Evolutionary conservation across 306 rosid species (phyloP).

Genomic region (Abrus precatorius): DNA sequence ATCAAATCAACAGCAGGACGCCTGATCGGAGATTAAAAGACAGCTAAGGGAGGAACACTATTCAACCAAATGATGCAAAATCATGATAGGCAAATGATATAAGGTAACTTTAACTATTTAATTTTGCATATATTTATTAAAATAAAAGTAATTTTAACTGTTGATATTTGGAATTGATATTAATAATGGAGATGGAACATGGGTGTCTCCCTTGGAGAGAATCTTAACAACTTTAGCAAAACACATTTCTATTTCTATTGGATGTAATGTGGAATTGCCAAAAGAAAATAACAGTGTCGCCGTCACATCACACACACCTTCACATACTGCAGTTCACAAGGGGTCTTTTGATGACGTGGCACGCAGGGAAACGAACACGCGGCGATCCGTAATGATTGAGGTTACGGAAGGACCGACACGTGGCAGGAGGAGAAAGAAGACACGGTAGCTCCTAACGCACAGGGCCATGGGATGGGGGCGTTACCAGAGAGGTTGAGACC

Average conservation of each 20-base stretch:
- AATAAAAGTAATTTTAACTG: no score
- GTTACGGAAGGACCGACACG: conserved; percentile 42
- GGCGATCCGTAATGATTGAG: conserved; percentile 53
- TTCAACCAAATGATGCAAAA: no score
- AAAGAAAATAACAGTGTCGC: neutral
- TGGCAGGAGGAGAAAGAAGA: neutral
- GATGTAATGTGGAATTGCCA: neutral
- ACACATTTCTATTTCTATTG: neutral
- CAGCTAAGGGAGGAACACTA: no score
- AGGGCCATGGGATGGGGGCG: conserved; percentile 16
- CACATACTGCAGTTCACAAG: neutral
- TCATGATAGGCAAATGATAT: no score
- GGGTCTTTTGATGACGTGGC: conserved; percentile 26
- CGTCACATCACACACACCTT: neutral
- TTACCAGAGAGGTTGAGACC: conserved; percentile 1
- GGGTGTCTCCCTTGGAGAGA: no score
- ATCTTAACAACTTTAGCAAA: no score
- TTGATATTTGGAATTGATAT: no score
- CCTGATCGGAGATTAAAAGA: no score
- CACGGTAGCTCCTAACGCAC: conserved; percentile 49
- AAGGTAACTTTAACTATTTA: no score
- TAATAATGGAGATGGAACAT: no score
- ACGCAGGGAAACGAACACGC: neutral
- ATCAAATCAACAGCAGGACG: no score
- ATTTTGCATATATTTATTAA: no score